Base-by-base conservation (phyloP, 768 basidiomycete species). In the Phanerodontia chrysosporium region DNA sequence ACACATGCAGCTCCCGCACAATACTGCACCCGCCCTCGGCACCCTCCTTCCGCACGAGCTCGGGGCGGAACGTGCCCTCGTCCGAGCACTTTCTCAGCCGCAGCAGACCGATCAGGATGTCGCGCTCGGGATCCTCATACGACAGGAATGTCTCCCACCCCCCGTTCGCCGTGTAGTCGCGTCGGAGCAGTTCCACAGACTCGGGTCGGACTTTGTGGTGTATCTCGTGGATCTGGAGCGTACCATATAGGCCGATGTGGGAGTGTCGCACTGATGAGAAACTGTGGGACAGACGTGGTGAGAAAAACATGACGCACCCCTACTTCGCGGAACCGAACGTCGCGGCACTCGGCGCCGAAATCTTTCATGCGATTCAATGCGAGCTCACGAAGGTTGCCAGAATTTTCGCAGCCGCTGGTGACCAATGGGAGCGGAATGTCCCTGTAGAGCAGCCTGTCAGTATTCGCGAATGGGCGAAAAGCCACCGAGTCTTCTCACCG, bases 111-210 rank as follows among this genome's bases (percentile, higher is more conserved):
- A 99, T 86, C 46, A 99, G 85, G 71, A 99, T 98, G 67, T 99
- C 97, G 55, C 84, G 85, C 73, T 95, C 94, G 6, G 97, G 96
- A 71, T 99, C 97, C 75, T 99, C 97, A 70, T 98, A 99, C 28
- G 95, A 96, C 5, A 99, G 76, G 83, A 99, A 99, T 1, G 97
- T 98, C 76, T 99, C 97, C 97, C 97, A 99, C 48, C 97, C 95
- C 6, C 95, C 96, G 69, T 98, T 99, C 29, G 97, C 97, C 2
- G 90, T 78, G 72, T 99, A 99, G 71, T 99, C 97, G 42, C 97
- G 82, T 58, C 97, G 84, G 32, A 99, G 85, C 3, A 99, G 86
- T 73, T 99, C 97, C 53, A 97, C 90, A 16, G 92, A 89, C 71
- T 96, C 92, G 59, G 95, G 95, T 22, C 95, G 85, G 48, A 98